phyloP scores from a whole-genome alignment of 1,139 yeast genomes.

The Scheffersomyces lignicola region DNA sequence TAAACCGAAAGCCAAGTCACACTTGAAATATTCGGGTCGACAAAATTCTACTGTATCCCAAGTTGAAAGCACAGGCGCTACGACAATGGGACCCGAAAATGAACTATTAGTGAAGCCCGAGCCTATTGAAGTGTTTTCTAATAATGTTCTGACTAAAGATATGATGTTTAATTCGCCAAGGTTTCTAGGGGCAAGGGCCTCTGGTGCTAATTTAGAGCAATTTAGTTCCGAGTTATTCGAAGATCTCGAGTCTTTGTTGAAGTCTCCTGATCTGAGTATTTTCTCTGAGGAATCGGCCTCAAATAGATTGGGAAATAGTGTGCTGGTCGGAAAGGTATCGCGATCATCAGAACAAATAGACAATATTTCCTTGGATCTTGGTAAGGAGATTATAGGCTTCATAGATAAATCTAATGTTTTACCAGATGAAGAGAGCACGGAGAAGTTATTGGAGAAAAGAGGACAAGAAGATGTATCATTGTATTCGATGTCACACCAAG shows the following conservation, averaged over 20 bases:
- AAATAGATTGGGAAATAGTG: not conserved
- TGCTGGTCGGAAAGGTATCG: too few relatives aligned
- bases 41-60: constrained; percentile 1
- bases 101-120: not conserved
- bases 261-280: constrained; percentile 10
- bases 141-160: not conserved
- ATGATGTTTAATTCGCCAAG: constrained; percentile 3
- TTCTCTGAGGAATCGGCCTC: not conserved
- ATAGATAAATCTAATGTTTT: constrained; percentile 16
- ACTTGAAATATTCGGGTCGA: not conserved
- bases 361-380: constrained; percentile 8
- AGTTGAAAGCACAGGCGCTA: not conserved
- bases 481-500: constrained; percentile 24
- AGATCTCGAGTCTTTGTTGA: constrained; percentile 21
- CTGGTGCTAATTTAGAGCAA: constrained; percentile 10
- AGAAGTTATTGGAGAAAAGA: constrained; percentile 6
- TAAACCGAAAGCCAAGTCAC: constrained; percentile 4
- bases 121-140: not conserved
- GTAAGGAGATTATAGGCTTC: constrained; percentile 14
- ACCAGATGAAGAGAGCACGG: constrained; percentile 4
- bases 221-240: constrained; percentile 18
- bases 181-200: constrained; percentile 2
- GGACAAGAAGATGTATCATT: constrained; percentile 6
- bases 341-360: constrained; percentile 1
- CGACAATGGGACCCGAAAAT: not conserved